Evolutionary conservation across 805 yeast species (phyloP).

Genomic region (Metschnikowia kofuensis): DNA sequence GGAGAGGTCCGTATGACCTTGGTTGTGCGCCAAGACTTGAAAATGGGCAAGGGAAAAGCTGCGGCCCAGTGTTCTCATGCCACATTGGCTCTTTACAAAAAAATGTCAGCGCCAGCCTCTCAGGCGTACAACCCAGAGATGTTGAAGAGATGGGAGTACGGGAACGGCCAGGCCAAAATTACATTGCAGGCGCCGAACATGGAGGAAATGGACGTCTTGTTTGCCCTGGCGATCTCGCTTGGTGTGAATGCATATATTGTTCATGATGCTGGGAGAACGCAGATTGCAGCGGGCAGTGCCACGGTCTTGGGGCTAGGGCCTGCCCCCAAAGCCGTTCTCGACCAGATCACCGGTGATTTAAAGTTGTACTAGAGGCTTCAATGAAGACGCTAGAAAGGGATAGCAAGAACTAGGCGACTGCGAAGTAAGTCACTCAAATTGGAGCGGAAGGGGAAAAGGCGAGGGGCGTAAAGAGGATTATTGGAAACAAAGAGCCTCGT

Average conservation of each 20-base stretch:
- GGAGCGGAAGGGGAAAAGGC: too few species aligned
- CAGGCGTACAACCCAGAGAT: conserved; percentile 59
- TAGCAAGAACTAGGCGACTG: too few species aligned
- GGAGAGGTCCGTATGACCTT: conserved; percentile 87
- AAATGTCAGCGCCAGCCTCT: conserved; percentile 52
- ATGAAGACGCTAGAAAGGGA: neutral
- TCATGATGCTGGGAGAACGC: conserved; percentile 97
- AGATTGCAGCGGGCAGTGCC: conserved; percentile 92
- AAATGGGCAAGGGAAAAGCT: conserved; percentile 91
- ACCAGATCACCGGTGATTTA: conserved; percentile 76
- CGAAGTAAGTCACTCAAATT: too few species aligned
- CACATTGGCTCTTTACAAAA: conserved; percentile 83
- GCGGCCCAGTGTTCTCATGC: conserved; percentile 99
- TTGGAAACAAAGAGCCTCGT: too few species aligned
- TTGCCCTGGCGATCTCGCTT: conserved; percentile 74
- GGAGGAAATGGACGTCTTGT: conserved; percentile 72
- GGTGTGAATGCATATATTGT: conserved; percentile 79
- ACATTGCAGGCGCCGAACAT: conserved; percentile 70
- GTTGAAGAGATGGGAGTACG: conserved; percentile 71
- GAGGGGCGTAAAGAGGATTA: neutral
- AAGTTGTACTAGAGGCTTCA: conserved; percentile 54
- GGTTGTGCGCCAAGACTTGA: conserved; percentile 81
- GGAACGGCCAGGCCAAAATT: conserved; percentile 89
- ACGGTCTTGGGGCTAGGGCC: conserved; percentile 98
- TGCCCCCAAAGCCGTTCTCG: conserved; percentile 79